Conservation (phyloP, 2,329 filamentous ascomycete species). For the Chrysoporthe cubensis region DNA sequence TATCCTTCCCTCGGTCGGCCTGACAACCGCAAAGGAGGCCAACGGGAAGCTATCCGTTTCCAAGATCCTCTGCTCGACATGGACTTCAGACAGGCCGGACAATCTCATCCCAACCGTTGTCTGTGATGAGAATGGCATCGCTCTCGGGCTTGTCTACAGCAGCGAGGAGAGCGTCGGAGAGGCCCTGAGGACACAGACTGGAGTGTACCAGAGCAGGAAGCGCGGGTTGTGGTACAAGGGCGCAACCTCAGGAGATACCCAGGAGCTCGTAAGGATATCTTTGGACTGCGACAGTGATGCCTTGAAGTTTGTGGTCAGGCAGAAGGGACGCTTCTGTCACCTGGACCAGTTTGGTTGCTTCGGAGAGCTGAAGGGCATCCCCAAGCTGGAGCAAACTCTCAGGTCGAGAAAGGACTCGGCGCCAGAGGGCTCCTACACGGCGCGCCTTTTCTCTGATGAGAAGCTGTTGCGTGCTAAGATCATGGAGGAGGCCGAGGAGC, state of each 20-base stretch:
- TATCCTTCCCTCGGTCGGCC: constrained; percentile 70
- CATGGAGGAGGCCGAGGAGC: constrained; percentile 95
- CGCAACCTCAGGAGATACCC: constrained; percentile 89
- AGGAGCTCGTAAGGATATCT: constrained; percentile 82
- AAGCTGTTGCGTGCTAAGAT: constrained; percentile 93
- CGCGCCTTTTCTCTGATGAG: constrained; percentile 86
- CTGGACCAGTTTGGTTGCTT: constrained; percentile 92
- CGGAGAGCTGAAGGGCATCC: constrained; percentile 79
- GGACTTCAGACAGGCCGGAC: constrained; percentile 81
- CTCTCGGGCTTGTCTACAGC: constrained; percentile 91
- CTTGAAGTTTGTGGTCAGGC: constrained; percentile 84
- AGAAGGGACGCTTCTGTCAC: constrained; percentile 94
- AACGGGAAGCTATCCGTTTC: constrained; percentile 66
- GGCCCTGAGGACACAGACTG: constrained; percentile 75
- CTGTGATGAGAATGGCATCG: constrained; percentile 82
- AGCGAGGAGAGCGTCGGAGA: constrained; percentile 88
- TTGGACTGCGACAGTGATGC: constrained; percentile 95
- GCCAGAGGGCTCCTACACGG: constrained; percentile 90
- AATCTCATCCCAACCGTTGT: constrained; percentile 88
- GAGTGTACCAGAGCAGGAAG: constrained; percentile 96
- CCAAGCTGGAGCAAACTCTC: constrained; percentile 85
- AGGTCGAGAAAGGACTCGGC: constrained; percentile 80
- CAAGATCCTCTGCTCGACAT: constrained; percentile 73
- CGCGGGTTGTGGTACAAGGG: constrained; percentile 97
- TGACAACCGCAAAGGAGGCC: constrained; percentile 71